Conservation (phyloP, 768 basidiomycete genomes). For the Austroboletus eburneus region DNA sequence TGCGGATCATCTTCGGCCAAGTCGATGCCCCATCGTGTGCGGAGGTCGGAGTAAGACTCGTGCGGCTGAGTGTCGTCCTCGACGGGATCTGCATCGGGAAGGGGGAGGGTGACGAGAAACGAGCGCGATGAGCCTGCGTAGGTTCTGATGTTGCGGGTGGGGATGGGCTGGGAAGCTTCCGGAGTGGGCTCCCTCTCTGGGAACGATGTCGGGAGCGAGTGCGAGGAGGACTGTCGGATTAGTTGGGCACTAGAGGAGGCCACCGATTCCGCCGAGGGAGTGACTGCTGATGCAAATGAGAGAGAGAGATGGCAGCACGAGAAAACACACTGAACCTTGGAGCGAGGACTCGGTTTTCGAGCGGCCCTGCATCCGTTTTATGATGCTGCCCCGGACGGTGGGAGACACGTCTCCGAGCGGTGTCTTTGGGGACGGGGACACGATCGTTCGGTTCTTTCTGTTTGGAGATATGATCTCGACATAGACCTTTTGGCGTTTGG, state of each 20-base stretch:
- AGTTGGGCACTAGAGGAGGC: background rate
- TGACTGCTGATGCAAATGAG: conserved; percentile 1
- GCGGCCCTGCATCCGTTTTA: conserved; percentile 70
- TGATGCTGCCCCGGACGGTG: conserved; percentile 42
- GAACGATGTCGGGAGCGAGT: conserved; percentile 18
- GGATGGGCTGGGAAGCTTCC: conserved; percentile 24
- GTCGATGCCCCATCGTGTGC: conserved; percentile 79
- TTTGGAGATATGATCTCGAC: conserved; percentile 27
- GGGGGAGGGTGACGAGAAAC: conserved; percentile 63
- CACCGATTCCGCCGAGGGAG: background rate
- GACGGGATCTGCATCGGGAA: conserved; percentile 26
- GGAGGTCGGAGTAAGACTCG: conserved; percentile 75
- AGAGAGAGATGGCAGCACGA: background rate
- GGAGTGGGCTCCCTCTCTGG: conserved; percentile 25
- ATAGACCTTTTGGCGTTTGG: conserved; percentile 31
- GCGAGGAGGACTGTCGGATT: conserved; percentile 23
- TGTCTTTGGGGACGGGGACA: no score
- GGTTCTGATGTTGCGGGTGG: conserved; percentile 48
- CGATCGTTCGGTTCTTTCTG: no score
- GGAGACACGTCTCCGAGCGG: no score
- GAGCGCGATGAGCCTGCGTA: conserved; percentile 80
- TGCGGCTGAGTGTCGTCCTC: conserved; percentile 50
- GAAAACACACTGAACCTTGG: conserved; percentile 15
- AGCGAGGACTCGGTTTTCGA: conserved; percentile 60
- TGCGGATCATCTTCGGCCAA: conserved; percentile 69